Conservation (phyloP, 176 grass and related monocot genomes). For the Raddia distichophylla region DNA sequence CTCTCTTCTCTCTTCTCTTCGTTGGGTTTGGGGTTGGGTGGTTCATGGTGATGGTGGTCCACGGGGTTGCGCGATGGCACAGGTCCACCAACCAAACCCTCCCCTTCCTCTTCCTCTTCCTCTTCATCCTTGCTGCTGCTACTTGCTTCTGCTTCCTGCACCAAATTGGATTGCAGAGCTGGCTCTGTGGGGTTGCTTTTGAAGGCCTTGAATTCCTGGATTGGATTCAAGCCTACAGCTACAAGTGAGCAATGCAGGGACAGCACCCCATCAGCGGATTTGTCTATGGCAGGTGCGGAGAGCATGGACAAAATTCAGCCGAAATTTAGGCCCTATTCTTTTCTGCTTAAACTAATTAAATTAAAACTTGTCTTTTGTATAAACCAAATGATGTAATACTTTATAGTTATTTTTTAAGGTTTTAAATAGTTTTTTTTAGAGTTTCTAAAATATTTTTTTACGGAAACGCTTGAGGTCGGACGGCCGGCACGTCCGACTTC, state of each 20-base stretch:
- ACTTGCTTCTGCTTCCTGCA: conserved; percentile 33
- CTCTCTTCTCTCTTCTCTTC: neutral
- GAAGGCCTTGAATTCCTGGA: conserved; percentile 17
- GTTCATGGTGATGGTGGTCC: conserved; percentile 43
- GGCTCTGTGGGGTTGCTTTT: neutral
- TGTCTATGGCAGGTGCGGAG: neutral
- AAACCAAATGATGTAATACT: no score
- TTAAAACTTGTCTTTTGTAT: no score
- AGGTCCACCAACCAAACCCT: conserved; percentile 43
- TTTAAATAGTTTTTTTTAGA: no score
- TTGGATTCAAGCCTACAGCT: conserved; percentile 10
- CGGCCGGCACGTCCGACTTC: no score
- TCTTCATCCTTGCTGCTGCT: neutral
- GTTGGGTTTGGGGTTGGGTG: conserved; percentile 12
- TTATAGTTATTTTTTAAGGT: no score
- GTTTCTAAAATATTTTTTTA: no score
- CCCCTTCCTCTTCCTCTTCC: neutral
- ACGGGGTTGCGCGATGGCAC: conserved; percentile 43
- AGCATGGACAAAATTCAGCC: neutral
- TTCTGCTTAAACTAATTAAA: no score
- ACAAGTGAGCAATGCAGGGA: neutral
- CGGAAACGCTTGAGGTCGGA: no score
- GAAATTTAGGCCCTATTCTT: neutral
- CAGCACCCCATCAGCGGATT: neutral
- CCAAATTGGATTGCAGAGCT: conserved; percentile 46